Percentiles rank a stretch among this genome's conserved stretches.
Conservation (phyloP, 1,284 basidiomycete genomes). For the Cerrena zonata region DNA sequence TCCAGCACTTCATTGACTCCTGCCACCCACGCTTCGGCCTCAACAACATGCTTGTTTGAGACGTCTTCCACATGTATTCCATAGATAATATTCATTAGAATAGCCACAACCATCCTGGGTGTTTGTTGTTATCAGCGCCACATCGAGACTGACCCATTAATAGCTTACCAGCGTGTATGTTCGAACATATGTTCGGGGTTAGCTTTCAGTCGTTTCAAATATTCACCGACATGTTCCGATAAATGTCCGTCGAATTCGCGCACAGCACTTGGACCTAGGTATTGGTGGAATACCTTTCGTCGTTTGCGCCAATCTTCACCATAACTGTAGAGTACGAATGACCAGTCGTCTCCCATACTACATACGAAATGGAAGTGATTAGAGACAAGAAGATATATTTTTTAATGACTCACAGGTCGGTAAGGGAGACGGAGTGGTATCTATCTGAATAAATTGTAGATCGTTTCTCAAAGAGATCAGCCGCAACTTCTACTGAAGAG, state of each 20-base stretch:
- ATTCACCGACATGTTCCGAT: not conserved
- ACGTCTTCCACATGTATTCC: conserved; percentile 21
- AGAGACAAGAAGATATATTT: not conserved
- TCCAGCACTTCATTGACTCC: not conserved
- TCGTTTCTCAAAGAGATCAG: conserved; percentile 13
- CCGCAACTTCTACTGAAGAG: conserved; percentile 14
- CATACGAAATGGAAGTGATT: not conserved
- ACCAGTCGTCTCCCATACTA: conserved; percentile 38
- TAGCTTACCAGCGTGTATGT: conserved; percentile 42
- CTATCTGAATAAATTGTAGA: conserved; percentile 12
- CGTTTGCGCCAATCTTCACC: conserved; percentile 35
- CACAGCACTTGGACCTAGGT: conserved; percentile 13
- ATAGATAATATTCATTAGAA: conserved; percentile 19
- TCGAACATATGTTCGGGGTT: conserved; percentile 34
- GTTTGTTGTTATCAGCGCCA: not conserved
- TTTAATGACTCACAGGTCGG: conserved; percentile 2
- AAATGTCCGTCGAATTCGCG: conserved; percentile 7
- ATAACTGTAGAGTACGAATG: conserved; percentile 32
- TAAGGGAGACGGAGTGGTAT: conserved; percentile 3
- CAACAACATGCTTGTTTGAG: conserved; percentile 6
- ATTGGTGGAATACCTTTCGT: conserved; percentile 29
- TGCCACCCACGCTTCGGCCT: not conserved
- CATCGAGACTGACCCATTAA: conserved; percentile 10
- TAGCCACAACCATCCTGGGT: not conserved
- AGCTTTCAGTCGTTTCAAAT: conserved; percentile 34